Evolutionary conservation across 805 yeast species (phyloP), one percentile per base, ranked within the genome.

Genomic region (Zygosaccharomyces siamensis): DNA sequence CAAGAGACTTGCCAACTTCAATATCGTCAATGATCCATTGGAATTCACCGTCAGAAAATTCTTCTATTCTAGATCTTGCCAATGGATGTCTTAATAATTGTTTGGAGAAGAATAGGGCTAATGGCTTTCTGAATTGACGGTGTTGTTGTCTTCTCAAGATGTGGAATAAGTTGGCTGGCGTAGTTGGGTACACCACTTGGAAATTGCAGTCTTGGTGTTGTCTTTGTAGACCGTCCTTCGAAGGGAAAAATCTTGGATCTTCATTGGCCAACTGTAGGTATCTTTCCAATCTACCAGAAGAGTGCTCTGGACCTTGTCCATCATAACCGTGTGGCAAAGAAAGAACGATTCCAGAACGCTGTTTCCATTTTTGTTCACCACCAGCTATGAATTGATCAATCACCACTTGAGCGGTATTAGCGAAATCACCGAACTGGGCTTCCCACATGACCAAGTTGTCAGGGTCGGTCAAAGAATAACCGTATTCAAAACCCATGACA

Each of bases 281-380:
- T 77, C 99, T 84, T 77, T 93, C 99, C 47, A 93, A 72, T 79
- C 98, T 85, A 64, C 96, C 98, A 49, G 96, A 87, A 24, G 99
- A 93, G 74, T 93, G 99, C 77, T 93, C 99, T 58, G 99, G 98
- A 64, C 99, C 99, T 77, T 93, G 99, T 59, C 99, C 99, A 70
- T 93, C 99, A 71, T 90, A 93, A 75, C 99, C 99, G 70, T 93
- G 99, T 50, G 99, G 99, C 72, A 93, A 79, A 3, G 97, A 88
- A 60, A 93, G 74, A 33, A 93, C 96, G 51, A 93, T 68, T 69
- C 99, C 99, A 11, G 97, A 88, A 74, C 99, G 86, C 79, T 93
- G 99, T 70, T 88, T 86, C 99, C 99, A 93, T 76, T 93, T 93
- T 59, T 90, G 81, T 76, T 93, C 99, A 70, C 95, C 99, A 67